Evolutionary conservation across 352 stramenopile genomes (phyloP), one percentile per base, ranked within the genome.

Genomic region (Pythium scleroteichum): DNA sequence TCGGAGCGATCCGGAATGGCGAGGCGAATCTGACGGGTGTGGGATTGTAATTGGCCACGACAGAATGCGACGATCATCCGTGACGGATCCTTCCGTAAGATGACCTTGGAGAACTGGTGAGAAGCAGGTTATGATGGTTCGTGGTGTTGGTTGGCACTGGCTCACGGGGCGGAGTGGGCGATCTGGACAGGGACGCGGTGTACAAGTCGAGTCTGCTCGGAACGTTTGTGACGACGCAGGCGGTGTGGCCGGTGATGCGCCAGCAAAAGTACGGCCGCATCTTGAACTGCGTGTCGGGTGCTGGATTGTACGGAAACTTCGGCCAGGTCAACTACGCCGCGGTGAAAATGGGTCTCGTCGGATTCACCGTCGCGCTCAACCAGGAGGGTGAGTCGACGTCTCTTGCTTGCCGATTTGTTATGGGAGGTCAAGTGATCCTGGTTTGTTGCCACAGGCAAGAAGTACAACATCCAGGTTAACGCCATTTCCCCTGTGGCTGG

Each of bases 401-500:
- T 35, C 5, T 10, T 35, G 29, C 5, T 10, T 35, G 29, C 29
- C 5, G 29, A 35, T 35, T 35, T 35, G 5, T 10, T 10, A 10
- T 10, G 29, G 29, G 29, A 10, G 5, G 29, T 35, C 29, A 35
- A 35, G 5, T 35, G 5, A 35, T 35, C 29, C 10, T 10, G 29
- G 29, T 35, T 35, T 35, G 29, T 35, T 10, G 29, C 29, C 29
- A 10, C 50, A 87, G 77, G 80, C 16, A 48, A 77, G 66, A 91
- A 91, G 66, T 88, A 89, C 72, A 88, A 88, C 61, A 89, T 91
- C 47, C 64, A 67, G 17, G 79, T 89, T 17, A 91, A 91, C 51
- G 82, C 79, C 14, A 73, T 91, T 40, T 87, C 79, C 27, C 79
- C 82, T 2, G 76, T 91, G 38, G 82, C 79, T 20, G 78, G 79